A percentile compares a stretch with the other conserved stretches of the same genome.
Conservation (phyloP, 2,329 filamentous ascomycete genomes). For the Dothidotthia symphoricarpi region DNA sequence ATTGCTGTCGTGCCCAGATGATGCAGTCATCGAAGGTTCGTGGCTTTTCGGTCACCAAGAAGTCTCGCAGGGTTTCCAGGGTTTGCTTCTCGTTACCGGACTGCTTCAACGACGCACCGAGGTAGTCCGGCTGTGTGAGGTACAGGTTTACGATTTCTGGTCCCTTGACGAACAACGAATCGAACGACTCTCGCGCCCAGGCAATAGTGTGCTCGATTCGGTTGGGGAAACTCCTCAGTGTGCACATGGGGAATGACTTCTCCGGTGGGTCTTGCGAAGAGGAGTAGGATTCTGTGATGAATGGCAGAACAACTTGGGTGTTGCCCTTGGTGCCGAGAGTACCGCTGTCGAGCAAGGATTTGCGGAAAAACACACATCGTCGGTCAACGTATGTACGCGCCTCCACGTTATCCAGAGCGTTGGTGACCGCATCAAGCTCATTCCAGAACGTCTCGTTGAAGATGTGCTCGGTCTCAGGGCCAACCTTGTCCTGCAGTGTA, state of each 20-base stretch:
- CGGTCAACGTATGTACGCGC: slow-evolving; percentile 95
- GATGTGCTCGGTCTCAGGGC: slow-evolving; percentile 84
- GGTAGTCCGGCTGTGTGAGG: slow-evolving; percentile 84
- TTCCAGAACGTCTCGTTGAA: slow-evolving; percentile 96
- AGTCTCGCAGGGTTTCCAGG: slow-evolving; percentile 84
- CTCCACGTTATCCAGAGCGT: slow-evolving; percentile 96
- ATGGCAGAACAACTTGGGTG: slow-evolving; percentile 90
- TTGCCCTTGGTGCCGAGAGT: slow-evolving; percentile 99
- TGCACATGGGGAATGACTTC: slow-evolving; percentile 99
- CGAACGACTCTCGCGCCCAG: slow-evolving; percentile 95
- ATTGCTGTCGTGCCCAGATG: slow-evolving; percentile 87
- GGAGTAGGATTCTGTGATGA: slow-evolving; percentile 93
- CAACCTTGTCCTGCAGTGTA: slow-evolving; percentile 84
- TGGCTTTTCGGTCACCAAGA: slow-evolving; percentile 86
- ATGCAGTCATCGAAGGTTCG: slow-evolving; percentile 94
- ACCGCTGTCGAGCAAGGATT: slow-evolving; percentile 91
- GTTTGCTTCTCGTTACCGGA: slow-evolving; percentile 94
- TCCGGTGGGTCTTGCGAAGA: slow-evolving; percentile 96
- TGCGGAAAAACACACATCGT: slow-evolving; percentile 96
- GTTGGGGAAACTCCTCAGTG: slow-evolving; percentile 94
- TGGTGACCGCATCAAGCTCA: slow-evolving; percentile 84
- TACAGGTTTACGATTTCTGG: slow-evolving; percentile 94
- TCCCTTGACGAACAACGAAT: slow-evolving; percentile 88
- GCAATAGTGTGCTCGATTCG: slow-evolving; percentile 98
- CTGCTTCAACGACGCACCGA: slow-evolving; percentile 83